Conservation (phyloP, 176 grass and related monocot genomes). For the Secale cereale region DNA sequence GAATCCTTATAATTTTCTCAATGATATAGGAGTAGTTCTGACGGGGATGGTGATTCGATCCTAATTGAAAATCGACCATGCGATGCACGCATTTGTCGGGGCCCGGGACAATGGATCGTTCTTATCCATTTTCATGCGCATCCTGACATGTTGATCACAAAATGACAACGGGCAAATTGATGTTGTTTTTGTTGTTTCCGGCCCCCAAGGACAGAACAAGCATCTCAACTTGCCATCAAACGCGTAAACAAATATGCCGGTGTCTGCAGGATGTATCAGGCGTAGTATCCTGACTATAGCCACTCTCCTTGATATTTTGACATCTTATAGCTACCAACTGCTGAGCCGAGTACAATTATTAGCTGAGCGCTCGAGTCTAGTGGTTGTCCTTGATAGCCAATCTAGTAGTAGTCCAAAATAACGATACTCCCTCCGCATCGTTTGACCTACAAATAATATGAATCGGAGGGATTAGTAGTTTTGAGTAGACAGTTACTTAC, state of each 20-base stretch:
- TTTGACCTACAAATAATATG: too few relatives aligned
- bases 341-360: too few relatives aligned
- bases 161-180: not conserved
- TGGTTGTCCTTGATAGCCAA: too few relatives aligned
- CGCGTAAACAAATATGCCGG: not conserved
- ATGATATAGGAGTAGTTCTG: not conserved
- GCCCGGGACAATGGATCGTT: not conserved
- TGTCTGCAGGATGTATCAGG: not conserved
- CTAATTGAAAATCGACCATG: not conserved
- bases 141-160: not conserved
- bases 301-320: too few relatives aligned
- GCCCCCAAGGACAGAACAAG: not conserved
- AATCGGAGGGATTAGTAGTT: too few relatives aligned
- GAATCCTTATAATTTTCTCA: not conserved
- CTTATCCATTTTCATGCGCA: not conserved
- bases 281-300: not conserved
- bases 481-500: too few relatives aligned
- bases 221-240: not conserved
- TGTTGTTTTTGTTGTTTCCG: not conserved
- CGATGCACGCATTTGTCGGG: too few relatives aligned
- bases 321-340: too few relatives aligned
- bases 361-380: too few relatives aligned
- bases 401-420: too few relatives aligned
- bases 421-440: too few relatives aligned
- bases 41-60: not conserved